These are phyloP conservation scores for Eruca vesicaria DNA, from an alignment of 441 rosid genomes.

Conservation along the genomic window DNA sequence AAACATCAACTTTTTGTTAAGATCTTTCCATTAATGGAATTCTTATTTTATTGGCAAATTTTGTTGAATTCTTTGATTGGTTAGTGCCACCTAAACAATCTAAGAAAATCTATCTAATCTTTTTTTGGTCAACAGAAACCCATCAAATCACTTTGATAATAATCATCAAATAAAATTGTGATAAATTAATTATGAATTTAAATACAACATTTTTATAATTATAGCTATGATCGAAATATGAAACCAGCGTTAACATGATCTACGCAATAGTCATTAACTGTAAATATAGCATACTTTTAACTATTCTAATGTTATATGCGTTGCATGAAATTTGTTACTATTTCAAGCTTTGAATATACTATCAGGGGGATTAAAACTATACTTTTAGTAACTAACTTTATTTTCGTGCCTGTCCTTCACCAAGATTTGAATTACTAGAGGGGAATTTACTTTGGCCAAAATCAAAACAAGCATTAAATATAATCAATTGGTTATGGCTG, in stretches of 20 bases:
- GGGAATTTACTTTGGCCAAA: not conserved
- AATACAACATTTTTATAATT: not conserved
- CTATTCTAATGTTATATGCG: not conserved
- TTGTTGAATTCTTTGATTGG: constrained; percentile 19
- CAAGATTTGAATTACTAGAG: not conserved
- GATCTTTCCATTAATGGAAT: constrained; percentile 30
- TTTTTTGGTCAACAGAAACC: not conserved
- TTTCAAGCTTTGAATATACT: not conserved
- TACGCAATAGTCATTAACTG: not conserved
- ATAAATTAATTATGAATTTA: not conserved
- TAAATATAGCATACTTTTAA: not conserved
- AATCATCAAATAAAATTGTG: not conserved
- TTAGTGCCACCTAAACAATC: constrained; percentile 17
- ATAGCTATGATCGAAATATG: not conserved
- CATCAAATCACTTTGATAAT: constrained; percentile 12
- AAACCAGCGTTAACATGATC: not conserved
- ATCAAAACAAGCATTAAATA: not conserved
- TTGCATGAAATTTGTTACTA: not conserved
- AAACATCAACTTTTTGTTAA: constrained; percentile 15
- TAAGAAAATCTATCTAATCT: not conserved
- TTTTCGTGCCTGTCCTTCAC: not conserved
- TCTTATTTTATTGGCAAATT: constrained; percentile 7
- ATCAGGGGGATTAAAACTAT: not conserved
- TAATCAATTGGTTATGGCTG: not conserved
- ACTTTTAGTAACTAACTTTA: not conserved